Evolutionary conservation across 2,329 filamentous ascomycete genomes (phyloP), one percentile per base, ranked within the genome.

Genomic region (Penicillium sp.): DNA sequence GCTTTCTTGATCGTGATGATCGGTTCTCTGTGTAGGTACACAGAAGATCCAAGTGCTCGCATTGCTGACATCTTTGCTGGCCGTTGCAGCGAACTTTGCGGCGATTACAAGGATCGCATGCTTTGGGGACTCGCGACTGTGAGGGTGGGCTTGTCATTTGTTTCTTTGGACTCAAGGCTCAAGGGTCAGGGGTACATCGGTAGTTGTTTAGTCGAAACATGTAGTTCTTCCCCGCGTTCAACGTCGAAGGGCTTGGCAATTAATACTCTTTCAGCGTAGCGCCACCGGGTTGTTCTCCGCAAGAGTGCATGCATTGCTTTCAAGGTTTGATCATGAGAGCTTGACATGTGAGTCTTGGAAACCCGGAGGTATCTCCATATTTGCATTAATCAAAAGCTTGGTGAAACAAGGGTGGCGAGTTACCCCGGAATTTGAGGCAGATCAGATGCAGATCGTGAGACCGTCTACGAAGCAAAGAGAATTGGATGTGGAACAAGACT

Each of bases 31-130:
- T 72, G 61, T 79, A 80, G 2, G 76, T 69, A 62, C 78, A 81
- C 29, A 61, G 65, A n/a, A 81, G 62, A 30, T 75, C 74, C 42
- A 79, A 70, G 61, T 77, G 74, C 18, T 59, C 64, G 61, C 74
- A 77, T 53, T 76, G 73, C 51, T 72, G 68, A 51, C 78, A 81
- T 40, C 72, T 67, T 26, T 73, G 65, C 51, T 75, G 67, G 30
- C 78, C 77, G 59, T 79, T 78, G 62, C 77, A 79, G 51, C 73
- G 73, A 14, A 79, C 76, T 56, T 79, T 79, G 14, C 77, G 72
- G 3, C 74, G 62, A 47, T 75, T 76, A 64, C 77, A 79, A 7
- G 75, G 72, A 56, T 79, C 75, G 58, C 77, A 79, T n/a, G 77
- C 76, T 60, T 55, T 61, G 6, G 53, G 57, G 2, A 61, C 56